Evolutionary conservation across 768 basidiomycete species (phyloP).

Genomic region (Termitomyces sp.): DNA sequence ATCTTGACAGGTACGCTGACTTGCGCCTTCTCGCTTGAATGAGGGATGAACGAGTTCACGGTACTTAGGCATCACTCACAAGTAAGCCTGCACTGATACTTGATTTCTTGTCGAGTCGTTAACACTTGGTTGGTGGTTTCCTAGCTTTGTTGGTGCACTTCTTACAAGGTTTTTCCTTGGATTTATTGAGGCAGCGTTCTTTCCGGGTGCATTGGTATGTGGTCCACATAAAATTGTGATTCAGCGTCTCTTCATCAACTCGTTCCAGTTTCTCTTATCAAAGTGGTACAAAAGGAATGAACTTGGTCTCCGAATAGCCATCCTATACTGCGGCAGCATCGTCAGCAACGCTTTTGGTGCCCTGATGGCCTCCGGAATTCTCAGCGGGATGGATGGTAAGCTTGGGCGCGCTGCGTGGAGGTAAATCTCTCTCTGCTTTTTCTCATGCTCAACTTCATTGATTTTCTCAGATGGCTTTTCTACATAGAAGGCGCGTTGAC

Average conservation of each 20-base stretch:
- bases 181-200: conserved; percentile 69
- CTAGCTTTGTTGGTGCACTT: conserved; percentile 61
- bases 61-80: conserved; percentile 16
- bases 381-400: conserved; percentile 66
- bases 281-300: conserved; percentile 76
- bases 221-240: conserved; percentile 1
- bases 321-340: conserved; percentile 68
- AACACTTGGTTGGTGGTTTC: not conserved
- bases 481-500: conserved; percentile 64
- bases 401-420: conserved; percentile 73
- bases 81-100: conserved; percentile 11
- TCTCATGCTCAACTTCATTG: not conserved
- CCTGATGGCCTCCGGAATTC: conserved; percentile 72
- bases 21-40: not conserved
- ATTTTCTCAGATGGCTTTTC: conserved; percentile 58
- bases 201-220: conserved; percentile 57
- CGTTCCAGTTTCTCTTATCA: conserved; percentile 45
- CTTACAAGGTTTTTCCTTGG: conserved; percentile 75
- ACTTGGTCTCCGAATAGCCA: conserved; percentile 63
- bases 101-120: not conserved
- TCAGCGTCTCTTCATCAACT: not conserved
- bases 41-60: not conserved
- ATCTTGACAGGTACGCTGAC: conserved; percentile 39
- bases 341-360: conserved; percentile 83
- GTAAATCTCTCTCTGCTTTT: conserved; percentile 25